Conservation (phyloP, 768 basidiomycete genomes). For the Mycena galopus region DNA sequence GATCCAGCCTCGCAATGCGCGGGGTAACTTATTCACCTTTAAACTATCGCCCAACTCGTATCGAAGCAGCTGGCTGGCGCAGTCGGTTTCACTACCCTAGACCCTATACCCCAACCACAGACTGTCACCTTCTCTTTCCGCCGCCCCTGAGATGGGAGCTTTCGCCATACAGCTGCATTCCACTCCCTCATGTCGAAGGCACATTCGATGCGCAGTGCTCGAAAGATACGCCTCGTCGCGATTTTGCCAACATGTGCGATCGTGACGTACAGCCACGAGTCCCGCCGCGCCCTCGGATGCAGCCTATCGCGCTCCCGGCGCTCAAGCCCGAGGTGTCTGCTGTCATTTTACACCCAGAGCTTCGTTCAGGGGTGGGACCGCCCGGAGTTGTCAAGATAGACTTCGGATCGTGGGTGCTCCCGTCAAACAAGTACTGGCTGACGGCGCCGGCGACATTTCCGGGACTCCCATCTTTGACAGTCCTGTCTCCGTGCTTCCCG, state of each 20-base stretch:
- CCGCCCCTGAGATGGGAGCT: background rate
- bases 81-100: background rate
- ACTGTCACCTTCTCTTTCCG: background rate
- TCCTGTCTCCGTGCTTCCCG: conserved; percentile 11
- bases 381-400: background rate
- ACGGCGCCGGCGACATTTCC: conserved; percentile 23
- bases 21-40: background rate
- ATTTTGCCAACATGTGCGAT: background rate
- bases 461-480: conserved; percentile 29
- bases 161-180: background rate
- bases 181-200: background rate
- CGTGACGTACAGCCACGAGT: conserved; percentile 16
- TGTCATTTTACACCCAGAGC: conserved; percentile 4
- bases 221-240: background rate
- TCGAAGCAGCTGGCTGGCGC: background rate
- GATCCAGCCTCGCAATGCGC: background rate
- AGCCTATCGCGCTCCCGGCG: conserved; percentile 13
- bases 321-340: conserved; percentile 3
- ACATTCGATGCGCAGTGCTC: background rate
- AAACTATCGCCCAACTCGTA: background rate
- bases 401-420: background rate
- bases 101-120: background rate
- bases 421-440: background rate
- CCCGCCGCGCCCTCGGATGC: background rate
- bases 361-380: background rate